These are phyloP conservation scores for Diplodia sapinea DNA, from an alignment of 2,329 filamentous ascomycete species.

Conservation along the genomic window DNA sequence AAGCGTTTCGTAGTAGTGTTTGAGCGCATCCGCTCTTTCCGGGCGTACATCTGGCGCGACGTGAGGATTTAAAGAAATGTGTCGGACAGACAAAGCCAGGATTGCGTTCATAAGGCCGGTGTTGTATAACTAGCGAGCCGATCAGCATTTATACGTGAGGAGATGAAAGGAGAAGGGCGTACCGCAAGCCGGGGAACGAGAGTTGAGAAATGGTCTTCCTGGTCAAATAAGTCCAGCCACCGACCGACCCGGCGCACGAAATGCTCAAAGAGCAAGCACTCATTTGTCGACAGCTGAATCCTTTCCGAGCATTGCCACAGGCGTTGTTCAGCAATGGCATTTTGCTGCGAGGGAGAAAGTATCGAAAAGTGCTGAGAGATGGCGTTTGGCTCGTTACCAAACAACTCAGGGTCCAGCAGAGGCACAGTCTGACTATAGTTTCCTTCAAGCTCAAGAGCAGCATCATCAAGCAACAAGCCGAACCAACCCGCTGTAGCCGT, in stretches of 20 bases:
- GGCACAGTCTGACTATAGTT: background rate
- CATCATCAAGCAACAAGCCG: conserved; percentile 29
- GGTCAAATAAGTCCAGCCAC: conserved; percentile 54
- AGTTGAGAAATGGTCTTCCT: conserved; percentile 46
- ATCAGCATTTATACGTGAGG: background rate
- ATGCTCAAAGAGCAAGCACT: conserved; percentile 44
- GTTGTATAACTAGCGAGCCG: conserved; percentile 53
- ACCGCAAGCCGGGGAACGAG: conserved; percentile 40
- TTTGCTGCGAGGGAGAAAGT: conserved; percentile 7
- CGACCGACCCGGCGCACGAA: conserved; percentile 47
- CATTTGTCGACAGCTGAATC: conserved; percentile 13
- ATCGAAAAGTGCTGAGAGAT: background rate
- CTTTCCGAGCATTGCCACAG: conserved; percentile 21
- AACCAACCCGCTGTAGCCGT: conserved; percentile 27
- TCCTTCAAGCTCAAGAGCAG: conserved; percentile 10
- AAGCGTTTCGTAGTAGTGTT: conserved; percentile 68
- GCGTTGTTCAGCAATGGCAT: conserved; percentile 10
- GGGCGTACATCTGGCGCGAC: conserved; percentile 34
- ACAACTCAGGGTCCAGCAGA: background rate
- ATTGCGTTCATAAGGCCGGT: conserved; percentile 64
- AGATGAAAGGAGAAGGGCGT: background rate
- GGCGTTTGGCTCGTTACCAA: background rate
- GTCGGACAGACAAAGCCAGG: conserved; percentile 60
- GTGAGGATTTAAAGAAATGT: conserved; percentile 51
- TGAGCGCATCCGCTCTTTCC: conserved; percentile 46